phyloP scores from a whole-genome alignment of 352 stramenopile genomes.

The Globisporangium viniferum region DNA sequence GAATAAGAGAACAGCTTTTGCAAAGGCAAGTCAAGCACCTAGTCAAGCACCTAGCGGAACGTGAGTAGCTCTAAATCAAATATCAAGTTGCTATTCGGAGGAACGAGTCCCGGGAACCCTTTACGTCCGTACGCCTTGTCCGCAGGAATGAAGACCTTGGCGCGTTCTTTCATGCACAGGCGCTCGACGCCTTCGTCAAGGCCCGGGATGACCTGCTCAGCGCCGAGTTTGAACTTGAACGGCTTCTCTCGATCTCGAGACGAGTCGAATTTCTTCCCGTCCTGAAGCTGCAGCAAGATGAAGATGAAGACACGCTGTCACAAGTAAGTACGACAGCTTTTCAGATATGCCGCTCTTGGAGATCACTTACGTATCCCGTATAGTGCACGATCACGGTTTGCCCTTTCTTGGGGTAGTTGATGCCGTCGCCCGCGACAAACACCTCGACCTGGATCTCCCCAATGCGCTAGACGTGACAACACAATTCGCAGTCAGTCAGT shows the following conservation, averaged over 20 bases:
- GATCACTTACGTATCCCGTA: conserved; percentile 67
- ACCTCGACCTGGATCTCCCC: conserved; percentile 87
- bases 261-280: conserved; percentile 77
- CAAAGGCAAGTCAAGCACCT: neutral
- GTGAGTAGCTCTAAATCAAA: conserved; percentile 92
- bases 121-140: conserved; percentile 85
- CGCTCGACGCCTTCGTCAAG: conserved; percentile 81
- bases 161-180: conserved; percentile 82
- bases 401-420: conserved; percentile 88
- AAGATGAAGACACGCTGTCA: neutral
- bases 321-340: neutral
- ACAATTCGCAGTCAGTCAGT: neutral
- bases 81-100: conserved; percentile 89
- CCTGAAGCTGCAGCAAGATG: conserved; percentile 41
- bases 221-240: conserved; percentile 89
- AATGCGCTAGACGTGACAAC: conserved; percentile 25
- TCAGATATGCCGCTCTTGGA: neutral
- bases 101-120: conserved; percentile 84
- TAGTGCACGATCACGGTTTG: conserved; percentile 88
- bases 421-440: conserved; percentile 85
- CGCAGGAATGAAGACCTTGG: conserved; percentile 84
- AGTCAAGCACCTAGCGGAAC: conserved; percentile 42
- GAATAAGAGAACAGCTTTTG: conserved; percentile 1
- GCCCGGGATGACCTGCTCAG: conserved; percentile 87
- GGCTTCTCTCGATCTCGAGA: conserved; percentile 77